Conservation (phyloP, 1,284 basidiomycete genomes). For the Ustilago xerochloae region DNA sequence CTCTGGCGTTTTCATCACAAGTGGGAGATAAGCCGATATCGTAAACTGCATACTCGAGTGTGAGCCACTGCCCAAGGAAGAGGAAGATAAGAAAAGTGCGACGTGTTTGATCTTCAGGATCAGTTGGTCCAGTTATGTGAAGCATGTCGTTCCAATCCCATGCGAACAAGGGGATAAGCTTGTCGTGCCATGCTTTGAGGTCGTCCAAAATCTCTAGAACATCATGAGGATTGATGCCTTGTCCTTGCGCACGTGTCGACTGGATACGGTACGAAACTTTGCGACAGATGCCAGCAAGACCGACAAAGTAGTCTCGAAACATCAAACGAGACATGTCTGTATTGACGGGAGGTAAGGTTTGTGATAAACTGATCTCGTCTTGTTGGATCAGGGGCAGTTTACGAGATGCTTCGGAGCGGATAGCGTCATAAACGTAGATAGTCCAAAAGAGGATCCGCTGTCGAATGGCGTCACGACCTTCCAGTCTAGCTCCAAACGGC, state of each 20-base stretch:
- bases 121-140: constrained; percentile 33
- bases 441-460: constrained; percentile 39
- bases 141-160: constrained; percentile 48
- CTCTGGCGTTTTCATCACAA: neutral
- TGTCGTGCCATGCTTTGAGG: constrained; percentile 19
- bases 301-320: constrained; percentile 28
- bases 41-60: constrained; percentile 21
- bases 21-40: constrained; percentile 10
- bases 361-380: constrained; percentile 16
- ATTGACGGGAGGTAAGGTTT: neutral
- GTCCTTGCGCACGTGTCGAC: constrained; percentile 8
- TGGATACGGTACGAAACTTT: constrained; percentile 11
- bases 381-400: constrained; percentile 20
- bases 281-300: constrained; percentile 25
- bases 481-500: constrained; percentile 25
- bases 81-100: constrained; percentile 38
- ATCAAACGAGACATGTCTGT: neutral
- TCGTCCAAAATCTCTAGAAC: constrained; percentile 23
- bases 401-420: constrained; percentile 31
- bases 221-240: constrained; percentile 19
- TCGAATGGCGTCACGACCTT: constrained; percentile 25
- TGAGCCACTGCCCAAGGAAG: constrained; percentile 30
- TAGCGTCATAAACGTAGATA: constrained; percentile 43
- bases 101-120: constrained; percentile 19
- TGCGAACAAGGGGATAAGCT: constrained; percentile 4